A percentile compares a stretch with the other conserved stretches of the same genome.
These are phyloP conservation scores for Cucurbita ficifolia DNA, from an alignment of 306 rosid genomes.

Conservation along the genomic window DNA sequence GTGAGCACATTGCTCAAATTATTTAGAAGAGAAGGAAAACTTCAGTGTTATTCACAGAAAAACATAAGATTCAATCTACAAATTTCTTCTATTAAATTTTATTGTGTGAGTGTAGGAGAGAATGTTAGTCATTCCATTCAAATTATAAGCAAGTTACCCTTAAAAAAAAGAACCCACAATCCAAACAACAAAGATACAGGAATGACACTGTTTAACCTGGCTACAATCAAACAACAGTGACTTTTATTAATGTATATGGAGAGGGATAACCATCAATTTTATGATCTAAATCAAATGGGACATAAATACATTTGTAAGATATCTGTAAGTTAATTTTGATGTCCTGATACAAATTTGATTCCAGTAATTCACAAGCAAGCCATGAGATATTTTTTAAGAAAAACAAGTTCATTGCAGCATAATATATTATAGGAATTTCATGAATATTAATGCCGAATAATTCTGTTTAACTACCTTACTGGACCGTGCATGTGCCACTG, in stretches of 20 bases:
- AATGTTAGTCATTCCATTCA: neutral
- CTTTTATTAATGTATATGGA: neutral
- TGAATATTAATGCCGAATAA: neutral
- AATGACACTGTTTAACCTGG: neutral
- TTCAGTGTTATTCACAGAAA: neutral
- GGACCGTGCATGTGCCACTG: conserved; percentile 87
- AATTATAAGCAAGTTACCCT: neutral
- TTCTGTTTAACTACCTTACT: conserved; percentile 53
- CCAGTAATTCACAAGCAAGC: neutral
- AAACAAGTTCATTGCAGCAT: neutral
- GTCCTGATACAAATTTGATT: neutral
- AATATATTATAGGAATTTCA: neutral
- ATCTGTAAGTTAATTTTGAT: neutral
- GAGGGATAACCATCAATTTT: neutral
- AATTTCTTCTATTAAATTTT: neutral
- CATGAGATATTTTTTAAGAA: neutral
- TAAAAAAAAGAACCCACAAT: neutral
- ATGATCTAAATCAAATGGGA: neutral
- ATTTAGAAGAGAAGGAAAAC: neutral
- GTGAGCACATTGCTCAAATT: neutral
- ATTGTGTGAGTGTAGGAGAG: neutral
- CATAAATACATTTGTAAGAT: neutral
- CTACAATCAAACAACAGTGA: neutral
- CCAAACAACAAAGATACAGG: neutral
- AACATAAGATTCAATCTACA: neutral